These are phyloP conservation scores for Cocos nucifera DNA, from an alignment of 176 grass and related monocot species.

Conservation along the genomic window DNA sequence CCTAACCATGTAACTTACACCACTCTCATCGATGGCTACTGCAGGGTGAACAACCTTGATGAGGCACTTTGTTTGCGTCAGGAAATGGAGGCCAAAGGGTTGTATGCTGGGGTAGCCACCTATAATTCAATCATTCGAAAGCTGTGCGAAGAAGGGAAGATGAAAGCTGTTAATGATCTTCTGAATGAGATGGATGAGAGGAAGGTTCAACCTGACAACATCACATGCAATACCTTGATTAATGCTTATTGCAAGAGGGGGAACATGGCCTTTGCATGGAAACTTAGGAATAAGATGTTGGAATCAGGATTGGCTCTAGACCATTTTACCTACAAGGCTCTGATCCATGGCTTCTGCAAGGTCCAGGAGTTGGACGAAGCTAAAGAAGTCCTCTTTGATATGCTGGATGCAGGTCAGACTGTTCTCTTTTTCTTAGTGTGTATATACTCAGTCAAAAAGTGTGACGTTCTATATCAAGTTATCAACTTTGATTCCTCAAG, in stretches of 20 bases:
- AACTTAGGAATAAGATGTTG: slow-evolving; percentile 63
- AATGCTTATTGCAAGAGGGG: slow-evolving; percentile 83
- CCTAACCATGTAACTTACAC: slow-evolving; percentile 66
- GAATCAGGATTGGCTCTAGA: slow-evolving; percentile 74
- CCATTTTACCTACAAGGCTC: slow-evolving; percentile 83
- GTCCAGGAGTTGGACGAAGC: slow-evolving; percentile 49
- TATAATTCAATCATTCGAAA: slow-evolving; percentile 76
- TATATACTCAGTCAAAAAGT: no score
- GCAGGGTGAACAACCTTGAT: slow-evolving; percentile 39
- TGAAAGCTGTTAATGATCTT: slow-evolving; percentile 58
- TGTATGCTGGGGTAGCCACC: slow-evolving; percentile 46
- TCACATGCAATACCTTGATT: slow-evolving; percentile 91
- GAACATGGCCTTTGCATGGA: slow-evolving; percentile 58
- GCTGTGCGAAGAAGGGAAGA: slow-evolving; percentile 62
- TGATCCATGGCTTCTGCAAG: slow-evolving; percentile 89
- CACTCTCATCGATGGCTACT: slow-evolving; percentile 75
- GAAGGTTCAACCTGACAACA: slow-evolving; percentile 59
- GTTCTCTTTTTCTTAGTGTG: background rate
- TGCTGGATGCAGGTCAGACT: slow-evolving; percentile 63
- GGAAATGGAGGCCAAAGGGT: slow-evolving; percentile 55
- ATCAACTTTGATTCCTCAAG: no score
- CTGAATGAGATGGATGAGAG: slow-evolving; percentile 78
- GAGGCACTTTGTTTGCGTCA: slow-evolving; percentile 38
- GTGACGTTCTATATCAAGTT: no score
- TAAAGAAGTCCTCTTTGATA: slow-evolving; percentile 66